Conservation (phyloP, 345 rosid species). For the Theobroma cacao region DNA sequence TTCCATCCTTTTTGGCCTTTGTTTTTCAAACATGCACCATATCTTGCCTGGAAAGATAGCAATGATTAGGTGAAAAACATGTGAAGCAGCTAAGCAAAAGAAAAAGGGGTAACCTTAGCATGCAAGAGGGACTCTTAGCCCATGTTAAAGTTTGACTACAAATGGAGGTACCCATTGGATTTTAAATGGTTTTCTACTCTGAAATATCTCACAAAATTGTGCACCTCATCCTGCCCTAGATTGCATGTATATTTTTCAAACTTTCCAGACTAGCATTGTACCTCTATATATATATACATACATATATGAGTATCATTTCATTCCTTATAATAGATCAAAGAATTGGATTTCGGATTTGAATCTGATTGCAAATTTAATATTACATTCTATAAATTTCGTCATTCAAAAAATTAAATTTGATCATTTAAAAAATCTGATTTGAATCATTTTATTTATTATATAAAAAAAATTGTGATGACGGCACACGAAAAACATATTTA, state of each 20-base stretch:
- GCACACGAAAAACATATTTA: too few relatives aligned
- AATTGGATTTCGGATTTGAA: too few relatives aligned
- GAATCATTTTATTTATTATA: too few relatives aligned
- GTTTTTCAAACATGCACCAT: neutral
- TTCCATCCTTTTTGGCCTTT: neutral
- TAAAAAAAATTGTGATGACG: too few relatives aligned
- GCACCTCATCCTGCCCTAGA: neutral
- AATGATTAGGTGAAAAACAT: conserved; percentile 26
- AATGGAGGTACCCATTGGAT: neutral
- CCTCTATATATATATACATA: too few relatives aligned
- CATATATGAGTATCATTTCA: too few relatives aligned
- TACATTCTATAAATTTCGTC: too few relatives aligned
- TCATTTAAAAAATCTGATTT: too few relatives aligned
- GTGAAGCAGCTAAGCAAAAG: conserved; percentile 4
- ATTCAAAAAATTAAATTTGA: too few relatives aligned
- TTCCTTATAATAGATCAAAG: too few relatives aligned
- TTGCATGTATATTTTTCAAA: neutral
- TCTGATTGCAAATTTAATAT: too few relatives aligned
- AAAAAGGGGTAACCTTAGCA: neutral
- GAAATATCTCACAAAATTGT: neutral
- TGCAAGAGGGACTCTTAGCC: neutral
- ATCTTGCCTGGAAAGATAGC: conserved; percentile 15
- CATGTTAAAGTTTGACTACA: neutral
- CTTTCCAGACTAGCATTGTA: neutral
- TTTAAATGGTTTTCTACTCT: neutral